Evolutionary conservation across 2,329 filamentous ascomycete genomes (phyloP).

Genomic region (Escovopsis sp.): DNA sequence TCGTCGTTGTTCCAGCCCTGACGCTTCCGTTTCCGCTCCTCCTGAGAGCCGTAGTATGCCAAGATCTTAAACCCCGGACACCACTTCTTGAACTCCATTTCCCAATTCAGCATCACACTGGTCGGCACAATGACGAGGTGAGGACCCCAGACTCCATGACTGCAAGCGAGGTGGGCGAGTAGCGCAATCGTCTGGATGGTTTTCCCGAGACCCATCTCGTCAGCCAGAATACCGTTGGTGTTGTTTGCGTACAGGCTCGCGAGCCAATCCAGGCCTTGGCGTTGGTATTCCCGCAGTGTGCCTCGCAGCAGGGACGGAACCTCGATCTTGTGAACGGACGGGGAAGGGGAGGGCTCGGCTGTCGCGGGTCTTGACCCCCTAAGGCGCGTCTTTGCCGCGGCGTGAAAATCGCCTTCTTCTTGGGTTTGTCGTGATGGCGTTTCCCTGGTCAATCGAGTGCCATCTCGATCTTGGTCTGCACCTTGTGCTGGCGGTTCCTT

Average conservation of each 20-base stretch:
- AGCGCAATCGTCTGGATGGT: slow-evolving; percentile 96
- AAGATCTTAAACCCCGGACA: slow-evolving; percentile 95
- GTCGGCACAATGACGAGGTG: slow-evolving; percentile 94
- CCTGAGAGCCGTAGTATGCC: slow-evolving; percentile 87
- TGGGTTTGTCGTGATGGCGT: neutral
- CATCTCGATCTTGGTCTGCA: neutral
- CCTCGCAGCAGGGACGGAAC: slow-evolving; percentile 75
- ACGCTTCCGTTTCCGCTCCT: slow-evolving; percentile 82
- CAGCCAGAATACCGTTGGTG: slow-evolving; percentile 90
- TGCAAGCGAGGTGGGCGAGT: slow-evolving; percentile 78
- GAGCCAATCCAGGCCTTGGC: slow-evolving; percentile 94
- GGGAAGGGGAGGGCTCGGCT: slow-evolving; percentile 17
- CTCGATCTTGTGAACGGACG: slow-evolving; percentile 43
- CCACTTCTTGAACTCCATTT: slow-evolving; percentile 99
- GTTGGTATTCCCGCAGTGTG: slow-evolving; percentile 86
- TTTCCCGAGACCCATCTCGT: slow-evolving; percentile 97
- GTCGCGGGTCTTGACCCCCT: slow-evolving; percentile 14
- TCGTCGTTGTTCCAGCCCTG: slow-evolving; percentile 89
- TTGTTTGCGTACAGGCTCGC: slow-evolving; percentile 81
- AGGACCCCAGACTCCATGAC: slow-evolving; percentile 86
- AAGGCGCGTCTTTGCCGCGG: slow-evolving; percentile 7
- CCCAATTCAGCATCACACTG: slow-evolving; percentile 98
- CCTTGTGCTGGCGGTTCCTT: neutral
- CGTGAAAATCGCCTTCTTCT: neutral
- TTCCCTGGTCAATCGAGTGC: neutral